Evolutionary conservation across 495 filamentous ascomycete genomes (phyloP), one percentile per base, ranked within the genome.

Genomic region (Penicillium pancosmium): DNA sequence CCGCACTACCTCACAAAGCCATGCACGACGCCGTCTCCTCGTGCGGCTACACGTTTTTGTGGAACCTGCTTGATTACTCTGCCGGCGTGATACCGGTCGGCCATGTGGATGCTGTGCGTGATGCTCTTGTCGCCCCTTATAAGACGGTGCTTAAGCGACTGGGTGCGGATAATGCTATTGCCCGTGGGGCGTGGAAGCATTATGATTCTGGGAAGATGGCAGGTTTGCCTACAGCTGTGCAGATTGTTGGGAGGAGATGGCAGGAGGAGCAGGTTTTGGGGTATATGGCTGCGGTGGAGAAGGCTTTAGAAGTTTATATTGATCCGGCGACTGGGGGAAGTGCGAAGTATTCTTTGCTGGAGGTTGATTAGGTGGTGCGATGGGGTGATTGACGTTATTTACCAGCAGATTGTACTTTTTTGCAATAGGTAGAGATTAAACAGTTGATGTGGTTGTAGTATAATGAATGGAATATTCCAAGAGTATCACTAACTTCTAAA

Each of bases 1-100:
- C 94, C 0, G 94, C 93, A 11, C 84, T 97, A 15, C 93, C 92
- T 1, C 91, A 93, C 69, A 84, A 87, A 44, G 93, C 86, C 5
- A 97, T 96, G 91, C 84, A 84, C 60, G 84, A 91, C 57, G 91
- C 91, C 0, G 90, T 97, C 41, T 88, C 87, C 54, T 90, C 86
- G 41, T 98, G 94, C 65, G 93, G 92, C 3, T 98, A 98, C 70
- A 97, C 93, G 0, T 97, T 98, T 69, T 76, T 98, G 54, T 98
- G 93, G 80, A 98, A 97, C 66, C 56, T 97, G 80, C 80, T 97
- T 12, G 94, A 98, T 71, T 97, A 97, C 71, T 84, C 90, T 0
- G 83, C 84, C 16, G 93, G 94, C 41, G 86, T 97, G 25, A 60
- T 98, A 36, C 93, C 94, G 0, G 86, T 98, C 4, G 94, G 91